Evolutionary conservation across 257 asterid genomes (phyloP), one percentile per base, ranked within the genome.

Genomic region (Sherardia arvensis): DNA sequence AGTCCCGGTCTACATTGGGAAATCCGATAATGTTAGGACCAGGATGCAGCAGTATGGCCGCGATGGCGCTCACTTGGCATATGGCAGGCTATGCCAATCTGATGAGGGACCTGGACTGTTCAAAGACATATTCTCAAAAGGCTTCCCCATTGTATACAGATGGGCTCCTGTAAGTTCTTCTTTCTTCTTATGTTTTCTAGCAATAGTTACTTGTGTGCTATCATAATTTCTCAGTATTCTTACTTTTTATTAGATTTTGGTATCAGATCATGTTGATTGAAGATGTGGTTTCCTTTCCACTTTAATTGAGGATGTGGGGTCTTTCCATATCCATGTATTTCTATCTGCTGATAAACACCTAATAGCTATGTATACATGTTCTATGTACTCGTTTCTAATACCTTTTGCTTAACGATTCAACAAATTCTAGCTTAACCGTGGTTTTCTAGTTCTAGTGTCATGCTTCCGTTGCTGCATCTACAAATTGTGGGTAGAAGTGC

Each of bases 21-120:
- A 89, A 76, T 81, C 99, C 53, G 95, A 85, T 69, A 93, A 84
- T 72, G 90, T 90, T 64, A 80, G 99, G 74, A 87, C 65, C 66
- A 79, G 99, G 69, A 71, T 93, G 36, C 99, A 90, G 79, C 93
- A 76, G 59, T 93, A 93, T 73, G 99, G 99, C 49, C 97, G 99
- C 34, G 95, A 84, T 34, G 99, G 97, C n/a, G 71, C 86, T 32
- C 99, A 93, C 80, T 79, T 93, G 79, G 96, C 79, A 40, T 70
- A 61, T 53, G 29, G 71, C 49, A 71, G 71, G 33, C 48, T 62
- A 23, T 38, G 28, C 18, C 34, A 34, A 30, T n/a, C 43, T 58
- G 54, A 67, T 54, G 54, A 67, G 12, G 82, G 73, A 38, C 78
- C 64, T 32, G 80, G 83, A 68, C 77, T 89, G 53, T 87, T 92